Percentiles rank a stretch among this genome's conserved stretches.
Evolutionary conservation across 176 grass and related monocot species (phyloP).

Genomic region (Rhynchospora tenuis): DNA sequence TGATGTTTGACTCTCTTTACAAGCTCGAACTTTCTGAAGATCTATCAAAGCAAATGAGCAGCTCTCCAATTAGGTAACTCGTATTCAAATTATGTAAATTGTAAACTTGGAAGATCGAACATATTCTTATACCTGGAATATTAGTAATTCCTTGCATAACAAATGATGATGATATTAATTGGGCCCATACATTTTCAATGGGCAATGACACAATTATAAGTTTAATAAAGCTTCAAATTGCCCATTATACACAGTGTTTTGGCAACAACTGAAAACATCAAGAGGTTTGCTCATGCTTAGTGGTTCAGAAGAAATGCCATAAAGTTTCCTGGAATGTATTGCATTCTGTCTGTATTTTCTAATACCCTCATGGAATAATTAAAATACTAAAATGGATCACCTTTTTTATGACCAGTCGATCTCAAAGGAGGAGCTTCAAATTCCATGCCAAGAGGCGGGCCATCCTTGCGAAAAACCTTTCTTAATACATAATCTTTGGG

Average conservation of each 20-base stretch:
- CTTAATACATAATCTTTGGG: constrained; percentile 75
- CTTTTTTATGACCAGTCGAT: constrained; percentile 31
- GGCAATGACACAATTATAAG: neutral
- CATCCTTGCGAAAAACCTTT: constrained; percentile 89
- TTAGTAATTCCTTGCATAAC: neutral
- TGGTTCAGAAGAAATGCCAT: neutral
- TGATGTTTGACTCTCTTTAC: constrained; percentile 32
- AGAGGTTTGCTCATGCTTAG: neutral
- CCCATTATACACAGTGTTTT: neutral
- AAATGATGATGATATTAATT: neutral
- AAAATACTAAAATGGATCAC: constrained; percentile 27
- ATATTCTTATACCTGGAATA: neutral
- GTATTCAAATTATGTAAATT: constrained; percentile 10
- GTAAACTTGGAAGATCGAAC: neutral
- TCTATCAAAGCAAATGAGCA: constrained; percentile 19
- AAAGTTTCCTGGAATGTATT: neutral
- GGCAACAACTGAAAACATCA: neutral
- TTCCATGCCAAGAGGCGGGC: constrained; percentile 65
- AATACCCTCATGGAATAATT: neutral
- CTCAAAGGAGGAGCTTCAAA: constrained; percentile 45
- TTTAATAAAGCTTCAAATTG: neutral
- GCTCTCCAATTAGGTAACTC: neutral
- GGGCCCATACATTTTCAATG: neutral
- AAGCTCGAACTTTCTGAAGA: constrained; percentile 16
- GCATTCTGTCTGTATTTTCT: neutral